These are phyloP conservation scores for Ananas comosus DNA, from an alignment of 176 grass and related monocot species.

Conservation along the genomic window DNA sequence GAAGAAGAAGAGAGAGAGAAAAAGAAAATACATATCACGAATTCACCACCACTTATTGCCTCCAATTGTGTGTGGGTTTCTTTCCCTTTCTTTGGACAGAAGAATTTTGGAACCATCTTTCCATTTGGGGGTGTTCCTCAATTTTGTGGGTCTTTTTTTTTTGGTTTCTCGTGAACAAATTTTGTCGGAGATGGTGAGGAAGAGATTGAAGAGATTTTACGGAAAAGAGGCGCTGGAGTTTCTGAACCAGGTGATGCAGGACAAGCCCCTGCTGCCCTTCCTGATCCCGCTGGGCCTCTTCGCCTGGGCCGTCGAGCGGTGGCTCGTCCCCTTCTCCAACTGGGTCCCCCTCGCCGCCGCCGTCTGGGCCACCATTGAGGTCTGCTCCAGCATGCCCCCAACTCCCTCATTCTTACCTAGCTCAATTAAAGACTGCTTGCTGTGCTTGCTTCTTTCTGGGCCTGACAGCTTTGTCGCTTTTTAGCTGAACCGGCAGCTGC, in stretches of 20 bases:
- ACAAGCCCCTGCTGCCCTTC: slow-evolving; percentile 80
- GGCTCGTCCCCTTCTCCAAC: slow-evolving; percentile 97
- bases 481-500: no score
- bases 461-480: no score
- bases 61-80: no score
- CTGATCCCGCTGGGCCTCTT: slow-evolving; percentile 71
- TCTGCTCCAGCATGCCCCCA: neutral
- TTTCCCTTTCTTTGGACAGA: no score
- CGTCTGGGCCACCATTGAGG: slow-evolving; percentile 92
- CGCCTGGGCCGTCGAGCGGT: slow-evolving; percentile 75
- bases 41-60: no score
- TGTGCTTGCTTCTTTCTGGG: neutral
- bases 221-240: slow-evolving; percentile 62
- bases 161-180: no score
- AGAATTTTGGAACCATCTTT: no score
- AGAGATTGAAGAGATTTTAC: slow-evolving; percentile 44
- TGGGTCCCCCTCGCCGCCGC: slow-evolving; percentile 74
- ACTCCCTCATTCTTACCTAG: neutral
- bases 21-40: no score
- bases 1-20: no score
- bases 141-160: no score
- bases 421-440: neutral
- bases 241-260: slow-evolving; percentile 76
- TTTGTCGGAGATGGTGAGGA: slow-evolving; percentile 39
- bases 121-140: no score